A percentile compares a stretch with the other conserved stretches of the same genome.
Evolutionary conservation across 1,284 basidiomycete genomes (phyloP).

Genomic region (Pholiota adiposa): DNA sequence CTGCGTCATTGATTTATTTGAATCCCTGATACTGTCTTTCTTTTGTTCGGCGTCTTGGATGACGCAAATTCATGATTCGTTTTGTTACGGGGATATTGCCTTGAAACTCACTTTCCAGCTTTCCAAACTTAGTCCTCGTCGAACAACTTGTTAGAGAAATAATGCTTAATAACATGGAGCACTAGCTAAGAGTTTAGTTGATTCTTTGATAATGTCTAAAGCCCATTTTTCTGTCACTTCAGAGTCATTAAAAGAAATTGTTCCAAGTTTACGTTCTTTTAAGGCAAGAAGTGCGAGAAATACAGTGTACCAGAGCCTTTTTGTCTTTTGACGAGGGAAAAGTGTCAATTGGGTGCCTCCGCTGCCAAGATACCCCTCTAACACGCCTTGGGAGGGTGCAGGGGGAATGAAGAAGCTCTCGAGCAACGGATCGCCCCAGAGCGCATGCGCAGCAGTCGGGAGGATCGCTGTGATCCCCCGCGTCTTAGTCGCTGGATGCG

Average conservation of each 20-base stretch:
- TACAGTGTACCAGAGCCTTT: conserved; percentile 74
- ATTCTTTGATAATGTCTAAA: conserved; percentile 37
- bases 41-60: neutral
- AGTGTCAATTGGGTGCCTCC: conserved; percentile 49
- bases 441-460: conserved; percentile 54
- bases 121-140: neutral
- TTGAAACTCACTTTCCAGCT: neutral
- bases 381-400: conserved; percentile 50
- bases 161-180: conserved; percentile 49
- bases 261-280: conserved; percentile 33
- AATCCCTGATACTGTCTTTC: conserved; percentile 1
- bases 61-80: neutral
- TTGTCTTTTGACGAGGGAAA: conserved; percentile 66
- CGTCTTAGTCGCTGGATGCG: conserved; percentile 13
- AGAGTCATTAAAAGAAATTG: neutral
- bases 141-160: neutral
- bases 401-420: conserved; percentile 61
- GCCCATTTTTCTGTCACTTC: conserved; percentile 46
- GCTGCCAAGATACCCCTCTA: conserved; percentile 59
- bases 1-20: neutral
- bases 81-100: neutral
- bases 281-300: conserved; percentile 61
- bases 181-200: conserved; percentile 44
- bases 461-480: conserved; percentile 44
- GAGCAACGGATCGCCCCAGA: conserved; percentile 78